Evolutionary conservation across 495 filamentous ascomycete species (phyloP), one percentile per base, ranked within the genome.

Genomic region (Neurospora tetraspora): DNA sequence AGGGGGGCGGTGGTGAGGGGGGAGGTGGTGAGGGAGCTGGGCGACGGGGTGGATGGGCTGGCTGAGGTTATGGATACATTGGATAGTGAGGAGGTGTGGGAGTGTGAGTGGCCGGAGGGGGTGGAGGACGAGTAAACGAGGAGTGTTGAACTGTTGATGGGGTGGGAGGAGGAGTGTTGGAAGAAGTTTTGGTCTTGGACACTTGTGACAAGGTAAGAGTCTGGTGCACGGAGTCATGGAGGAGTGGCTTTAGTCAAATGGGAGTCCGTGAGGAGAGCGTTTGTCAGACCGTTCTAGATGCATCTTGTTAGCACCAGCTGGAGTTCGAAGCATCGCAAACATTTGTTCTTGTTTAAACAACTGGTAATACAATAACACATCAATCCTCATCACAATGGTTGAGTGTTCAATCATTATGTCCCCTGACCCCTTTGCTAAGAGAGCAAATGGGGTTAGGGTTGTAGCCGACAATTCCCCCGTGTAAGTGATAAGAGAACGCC

Each of bases 11-110:
- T 71, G 8, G 70, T 1, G 4, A n/a, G 73, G 76, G 73, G 18
- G 74, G 76, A 74, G 16, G 72, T 74, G 18, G 73, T 76, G 34
- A 39, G 14, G 7, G 77, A 34, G 31, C 4, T 5, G 69, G 12
- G 68, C 73, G 27, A 0, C 4, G 53, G 23, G 12, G 2, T 2
- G 11, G 47, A 16, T 27, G 12, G 2, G 11, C 23, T 27, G 47
- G 5, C 3, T 36, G 34, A 36, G 34, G 34, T 36, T 14, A 14
- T 9, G 53, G 53, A n/a, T n/a, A n/a, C n/a, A n/a, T n/a, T n/a
- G n/a, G n/a, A 65, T 18, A 34, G 27, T 0, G 53, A 34, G 27
- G 53, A 65, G 27, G 53, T 1, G 27, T 65, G 53, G 53, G 53
- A 65, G 27, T 65, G 53, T 65, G 8, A 8, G 14, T 65, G 27